A percentile compares a stretch with the other conserved stretches of the same genome.
Evolutionary conservation across 768 basidiomycete species (phyloP).

Genomic region (Leccinellum luteum): DNA sequence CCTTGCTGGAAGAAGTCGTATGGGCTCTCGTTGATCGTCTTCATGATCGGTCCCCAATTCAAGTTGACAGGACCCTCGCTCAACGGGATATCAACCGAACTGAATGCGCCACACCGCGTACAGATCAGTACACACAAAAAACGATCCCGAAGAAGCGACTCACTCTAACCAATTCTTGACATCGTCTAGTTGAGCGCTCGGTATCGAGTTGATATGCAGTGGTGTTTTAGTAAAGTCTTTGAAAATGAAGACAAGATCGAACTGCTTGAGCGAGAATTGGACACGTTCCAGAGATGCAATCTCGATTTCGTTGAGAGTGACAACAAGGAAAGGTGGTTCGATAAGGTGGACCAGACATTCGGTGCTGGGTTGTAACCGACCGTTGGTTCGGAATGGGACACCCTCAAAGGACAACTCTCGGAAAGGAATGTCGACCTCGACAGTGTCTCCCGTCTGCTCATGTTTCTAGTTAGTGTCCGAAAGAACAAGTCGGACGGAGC

Average conservation of each 20-base stretch:
- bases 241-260: slow-evolving; percentile 96
- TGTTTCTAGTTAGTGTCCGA: background rate
- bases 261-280: slow-evolving; percentile 93
- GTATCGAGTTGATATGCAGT: slow-evolving; percentile 96
- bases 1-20: slow-evolving; percentile 93
- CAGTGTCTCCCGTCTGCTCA: slow-evolving; percentile 69
- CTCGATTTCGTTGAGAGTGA: slow-evolving; percentile 93
- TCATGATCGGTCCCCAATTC: slow-evolving; percentile 99
- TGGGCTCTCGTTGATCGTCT: slow-evolving; percentile 94
- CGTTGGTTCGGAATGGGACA: slow-evolving; percentile 94
- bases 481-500: slow-evolving; percentile 24
- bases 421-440: slow-evolving; percentile 97
- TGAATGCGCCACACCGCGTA: slow-evolving; percentile 29
- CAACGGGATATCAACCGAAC: slow-evolving; percentile 95
- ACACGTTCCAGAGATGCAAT: slow-evolving; percentile 96
- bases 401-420: slow-evolving; percentile 95
- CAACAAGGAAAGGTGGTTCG: slow-evolving; percentile 93
- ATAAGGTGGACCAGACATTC: slow-evolving; percentile 95
- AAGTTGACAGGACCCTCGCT: slow-evolving; percentile 95
- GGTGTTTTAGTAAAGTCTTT: slow-evolving; percentile 93
- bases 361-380: slow-evolving; percentile 91
- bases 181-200: slow-evolving; percentile 85
- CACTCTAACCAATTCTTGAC: slow-evolving; percentile 99
- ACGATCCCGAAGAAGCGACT: slow-evolving; percentile 28
- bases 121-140: slow-evolving; percentile 3